Percentiles rank a stretch among this genome's conserved stretches.
Evolutionary conservation across 192 early-diverging fungal species (phyloP).

Genomic region (Backusella tuberculispora): DNA sequence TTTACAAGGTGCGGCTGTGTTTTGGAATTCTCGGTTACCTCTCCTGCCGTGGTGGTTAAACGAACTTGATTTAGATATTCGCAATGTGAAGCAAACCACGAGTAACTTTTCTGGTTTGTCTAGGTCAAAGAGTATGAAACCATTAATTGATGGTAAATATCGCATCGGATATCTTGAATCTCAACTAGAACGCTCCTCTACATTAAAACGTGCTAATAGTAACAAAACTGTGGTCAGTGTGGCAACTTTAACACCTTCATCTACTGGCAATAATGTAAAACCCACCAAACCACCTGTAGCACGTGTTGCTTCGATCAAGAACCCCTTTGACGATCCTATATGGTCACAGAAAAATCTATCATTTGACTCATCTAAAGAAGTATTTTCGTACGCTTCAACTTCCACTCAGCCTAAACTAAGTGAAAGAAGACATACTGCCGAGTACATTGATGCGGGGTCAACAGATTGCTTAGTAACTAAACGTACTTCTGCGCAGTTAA

Average conservation of each 20-base stretch:
- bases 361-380: neutral
- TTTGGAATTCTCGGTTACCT: conserved; percentile 46
- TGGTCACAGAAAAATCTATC: conserved; percentile 22
- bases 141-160: conserved; percentile 42
- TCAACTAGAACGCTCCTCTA: conserved; percentile 33
- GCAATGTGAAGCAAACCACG: conserved; percentile 64
- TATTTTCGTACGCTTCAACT: neutral
- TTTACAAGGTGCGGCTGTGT: conserved; percentile 47
- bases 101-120: conserved; percentile 54
- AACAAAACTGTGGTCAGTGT: neutral
- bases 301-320: neutral
- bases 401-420: neutral
- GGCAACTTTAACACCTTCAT: neutral
- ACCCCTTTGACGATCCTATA: conserved; percentile 38
- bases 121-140: conserved; percentile 47
- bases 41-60: conserved; percentile 55
- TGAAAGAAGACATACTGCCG: neutral
- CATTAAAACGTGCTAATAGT: conserved; percentile 20
- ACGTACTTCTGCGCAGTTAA: neutral
- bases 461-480: conserved; percentile 26
- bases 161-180: conserved; percentile 42
- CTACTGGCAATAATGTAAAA: neutral
- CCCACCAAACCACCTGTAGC: conserved; percentile 8
- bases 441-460: conserved; percentile 15
- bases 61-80: conserved; percentile 63